Base-by-base conservation (phyloP, 1,139 yeast species). In the Sugiyamaella xylanicola region DNA sequence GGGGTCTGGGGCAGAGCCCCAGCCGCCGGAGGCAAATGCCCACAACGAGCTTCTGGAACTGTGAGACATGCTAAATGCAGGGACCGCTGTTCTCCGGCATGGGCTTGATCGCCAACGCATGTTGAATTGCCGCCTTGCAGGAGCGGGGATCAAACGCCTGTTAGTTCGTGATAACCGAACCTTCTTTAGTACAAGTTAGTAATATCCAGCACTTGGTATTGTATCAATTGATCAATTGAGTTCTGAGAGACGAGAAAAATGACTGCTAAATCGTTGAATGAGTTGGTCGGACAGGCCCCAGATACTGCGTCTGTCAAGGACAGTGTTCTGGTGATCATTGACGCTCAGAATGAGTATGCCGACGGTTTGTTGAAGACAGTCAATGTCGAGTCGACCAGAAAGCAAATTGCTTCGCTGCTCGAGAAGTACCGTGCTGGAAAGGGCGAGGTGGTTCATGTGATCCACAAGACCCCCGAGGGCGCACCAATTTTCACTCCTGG, bases 271-370 rank as follows among this genome's bases (percentile, higher is more conserved):
- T 25, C 43, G 9, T 37, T 47, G 19, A 36, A 27, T 7, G 42
- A 47, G 32, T 27, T 51, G 20, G 45, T 47, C 11, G 55, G 55
- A 8, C 29, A 15, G n/a, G 25, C 25, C 5, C 52, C 52, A 15
- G 36, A 11, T 46, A 35, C 51, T 7, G 55, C 55, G 7, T 45
- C 55, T 2, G 43, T 37, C 1, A 16, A 35, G 7, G 55, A 51
- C 17, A 20, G 37, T 17, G 42, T 39, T 13, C 22, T 51, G 9
- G 40, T 51, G 13, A 51, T 51, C 40, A 39, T 51, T 9, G 55
- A 51, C 37, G 55, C 55, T 17, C 55, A 51, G 46, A 51, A 51
- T 25, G 55, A 51, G 37, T 51, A 51, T 27, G 55, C 52, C 16
- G 45, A 36, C 11, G 55, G 55, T n/a, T 25, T 17, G 8, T 39